These are phyloP conservation scores for Cordyceps farinosa DNA, from an alignment of 2,329 filamentous ascomycete species.

Conservation along the genomic window DNA sequence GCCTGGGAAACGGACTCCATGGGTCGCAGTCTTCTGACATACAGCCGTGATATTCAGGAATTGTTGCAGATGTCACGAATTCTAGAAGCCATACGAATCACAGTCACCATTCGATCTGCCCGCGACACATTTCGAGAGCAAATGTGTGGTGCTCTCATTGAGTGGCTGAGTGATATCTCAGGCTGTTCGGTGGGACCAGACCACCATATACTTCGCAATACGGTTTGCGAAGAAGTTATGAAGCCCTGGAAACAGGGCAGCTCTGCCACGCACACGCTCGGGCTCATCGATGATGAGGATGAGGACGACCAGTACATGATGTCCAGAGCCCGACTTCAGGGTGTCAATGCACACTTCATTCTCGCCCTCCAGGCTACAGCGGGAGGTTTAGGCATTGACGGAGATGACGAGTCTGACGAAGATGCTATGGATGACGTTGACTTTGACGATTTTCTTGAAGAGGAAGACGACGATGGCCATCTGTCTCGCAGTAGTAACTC, in stretches of 20 bases:
- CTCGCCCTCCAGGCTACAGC: slow-evolving; percentile 35
- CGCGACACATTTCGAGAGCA: slow-evolving; percentile 95
- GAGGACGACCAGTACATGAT: slow-evolving; percentile 48
- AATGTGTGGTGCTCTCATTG: slow-evolving; percentile 97
- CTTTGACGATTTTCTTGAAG: slow-evolving; percentile 53
- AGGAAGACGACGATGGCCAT: slow-evolving; percentile 41
- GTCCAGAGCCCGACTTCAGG: slow-evolving; percentile 29
- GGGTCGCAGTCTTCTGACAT: slow-evolving; percentile 80
- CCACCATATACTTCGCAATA: slow-evolving; percentile 70
- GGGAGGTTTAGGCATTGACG: slow-evolving; percentile 30
- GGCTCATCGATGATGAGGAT: slow-evolving; percentile 42
- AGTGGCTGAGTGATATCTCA: slow-evolving; percentile 91
- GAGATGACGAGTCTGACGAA: slow-evolving; percentile 30
- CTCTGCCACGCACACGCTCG: slow-evolving; percentile 66
- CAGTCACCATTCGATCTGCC: slow-evolving; percentile 88
- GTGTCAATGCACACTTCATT: slow-evolving; percentile 36
- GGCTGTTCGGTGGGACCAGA: slow-evolving; percentile 83
- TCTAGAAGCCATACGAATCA: slow-evolving; percentile 93
- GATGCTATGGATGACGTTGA: slow-evolving; percentile 38
- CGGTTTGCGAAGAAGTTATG: slow-evolving; percentile 88
- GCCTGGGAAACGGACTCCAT: slow-evolving; percentile 88
- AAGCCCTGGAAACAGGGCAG: slow-evolving; percentile 86
- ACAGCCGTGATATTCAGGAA: slow-evolving; percentile 65
- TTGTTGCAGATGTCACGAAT: slow-evolving; percentile 77
- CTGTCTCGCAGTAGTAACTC: slow-evolving; percentile 33